Percentiles rank a stretch among this genome's conserved stretches.
Conservation (phyloP, 2,329 filamentous ascomycete species). For the Ascochyta clinopodiicola region DNA sequence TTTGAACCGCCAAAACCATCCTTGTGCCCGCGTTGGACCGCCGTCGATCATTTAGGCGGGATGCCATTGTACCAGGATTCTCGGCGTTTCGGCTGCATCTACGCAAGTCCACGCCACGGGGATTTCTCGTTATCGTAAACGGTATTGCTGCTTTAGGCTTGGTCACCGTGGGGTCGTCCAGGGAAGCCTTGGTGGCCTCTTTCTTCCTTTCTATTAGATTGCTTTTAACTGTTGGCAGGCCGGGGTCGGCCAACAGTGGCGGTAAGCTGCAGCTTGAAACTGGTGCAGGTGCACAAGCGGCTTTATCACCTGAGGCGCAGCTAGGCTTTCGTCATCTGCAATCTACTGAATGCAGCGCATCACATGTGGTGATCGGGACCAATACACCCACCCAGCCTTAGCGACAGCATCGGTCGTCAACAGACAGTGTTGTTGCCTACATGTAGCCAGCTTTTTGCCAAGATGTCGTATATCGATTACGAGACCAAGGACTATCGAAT, state of each 20-base stretch:
- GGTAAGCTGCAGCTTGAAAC: conserved; percentile 17
- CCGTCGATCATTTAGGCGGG: conserved; percentile 47
- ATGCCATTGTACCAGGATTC: conserved; percentile 36
- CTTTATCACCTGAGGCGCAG: conserved; percentile 31
- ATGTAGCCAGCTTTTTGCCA: neutral
- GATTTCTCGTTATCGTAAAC: conserved; percentile 48
- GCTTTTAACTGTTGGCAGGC: conserved; percentile 14
- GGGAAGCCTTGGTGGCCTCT: conserved; percentile 19
- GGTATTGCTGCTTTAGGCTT: conserved; percentile 40
- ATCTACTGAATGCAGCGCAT: conserved; percentile 18
- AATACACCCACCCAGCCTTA: conserved; percentile 4
- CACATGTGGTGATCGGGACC: conserved; percentile 19
- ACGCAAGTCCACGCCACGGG: conserved; percentile 42
- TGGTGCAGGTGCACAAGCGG: conserved; percentile 21
- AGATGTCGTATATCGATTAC: neutral
- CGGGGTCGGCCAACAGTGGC: conserved; percentile 17
- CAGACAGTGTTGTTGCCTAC: neutral
- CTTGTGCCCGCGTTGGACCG: conserved; percentile 41
- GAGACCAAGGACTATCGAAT: neutral
- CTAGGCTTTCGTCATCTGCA: conserved; percentile 15
- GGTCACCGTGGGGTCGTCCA: conserved; percentile 40
- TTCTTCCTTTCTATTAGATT: conserved; percentile 15
- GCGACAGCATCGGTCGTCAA: neutral
- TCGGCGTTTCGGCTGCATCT: conserved; percentile 47
- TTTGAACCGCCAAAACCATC: conserved; percentile 35